A percentile compares a stretch with the other conserved stretches of the same genome.
phyloP scores from a whole-genome alignment of 495 filamentous ascomycete genomes.

The Polyplosphaeria fusca region DNA sequence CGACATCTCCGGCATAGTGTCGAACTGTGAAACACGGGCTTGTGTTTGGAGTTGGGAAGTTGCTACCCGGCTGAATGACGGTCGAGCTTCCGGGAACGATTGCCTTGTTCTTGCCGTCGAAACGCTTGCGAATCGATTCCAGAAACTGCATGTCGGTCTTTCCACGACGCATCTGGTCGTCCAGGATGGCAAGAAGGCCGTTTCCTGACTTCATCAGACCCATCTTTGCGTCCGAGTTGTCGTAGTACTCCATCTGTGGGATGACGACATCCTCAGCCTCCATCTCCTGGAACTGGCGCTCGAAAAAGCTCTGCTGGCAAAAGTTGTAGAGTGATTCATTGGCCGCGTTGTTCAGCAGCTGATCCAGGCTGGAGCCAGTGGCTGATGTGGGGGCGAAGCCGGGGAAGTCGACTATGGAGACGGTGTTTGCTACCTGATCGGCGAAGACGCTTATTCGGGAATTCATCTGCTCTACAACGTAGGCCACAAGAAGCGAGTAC shows the following conservation, averaged over 20 bases:
- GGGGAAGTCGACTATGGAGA: slow-evolving; percentile 94
- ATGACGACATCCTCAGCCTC: slow-evolving; percentile 90
- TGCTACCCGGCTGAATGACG: slow-evolving; percentile 69
- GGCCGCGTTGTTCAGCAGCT: slow-evolving; percentile 91
- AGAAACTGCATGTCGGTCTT: slow-evolving; percentile 84
- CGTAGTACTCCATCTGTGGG: slow-evolving; percentile 89
- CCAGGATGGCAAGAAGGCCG: slow-evolving; percentile 86
- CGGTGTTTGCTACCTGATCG: slow-evolving; percentile 83
- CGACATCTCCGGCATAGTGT: slow-evolving; percentile 96
- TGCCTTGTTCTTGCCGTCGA: slow-evolving; percentile 88
- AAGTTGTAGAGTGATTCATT: slow-evolving; percentile 89
- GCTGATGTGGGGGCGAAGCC: slow-evolving; percentile 81
- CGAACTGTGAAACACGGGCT: slow-evolving; percentile 81
- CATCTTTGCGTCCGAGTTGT: slow-evolving; percentile 90
- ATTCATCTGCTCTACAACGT: slow-evolving; percentile 88
- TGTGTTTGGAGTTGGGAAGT: slow-evolving; percentile 74
- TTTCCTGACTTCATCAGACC: slow-evolving; percentile 88
- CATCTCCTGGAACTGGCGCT: slow-evolving; percentile 82
- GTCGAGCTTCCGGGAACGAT: slow-evolving; percentile 70
- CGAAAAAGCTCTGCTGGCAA: slow-evolving; percentile 92
- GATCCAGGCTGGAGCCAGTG: slow-evolving; percentile 83
- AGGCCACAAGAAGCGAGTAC: slow-evolving; percentile 93
- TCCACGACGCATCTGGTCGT: slow-evolving; percentile 88
- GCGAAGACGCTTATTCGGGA: slow-evolving; percentile 83
- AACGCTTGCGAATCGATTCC: slow-evolving; percentile 85